Percentiles rank a stretch among this genome's conserved stretches.
These are phyloP conservation scores for Irpex sp. DNA, from an alignment of 1,284 basidiomycete genomes.

Conservation along the genomic window DNA sequence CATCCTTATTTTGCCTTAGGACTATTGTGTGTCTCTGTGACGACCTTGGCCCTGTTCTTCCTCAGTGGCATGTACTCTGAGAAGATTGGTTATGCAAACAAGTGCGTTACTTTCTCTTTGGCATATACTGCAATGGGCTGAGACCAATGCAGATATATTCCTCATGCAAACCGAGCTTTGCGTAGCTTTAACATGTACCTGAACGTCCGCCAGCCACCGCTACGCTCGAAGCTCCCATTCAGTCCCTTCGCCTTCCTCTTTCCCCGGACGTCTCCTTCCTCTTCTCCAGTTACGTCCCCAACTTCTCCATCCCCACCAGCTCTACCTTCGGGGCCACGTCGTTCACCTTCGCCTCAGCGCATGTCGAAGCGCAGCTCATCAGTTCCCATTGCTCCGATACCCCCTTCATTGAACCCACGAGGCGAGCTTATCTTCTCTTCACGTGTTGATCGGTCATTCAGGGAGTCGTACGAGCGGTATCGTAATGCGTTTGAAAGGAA, in stretches of 20 bases:
- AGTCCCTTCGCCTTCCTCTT: slow-evolving; percentile 68
- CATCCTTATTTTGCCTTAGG: slow-evolving; percentile 75
- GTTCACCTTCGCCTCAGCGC: slow-evolving; percentile 37
- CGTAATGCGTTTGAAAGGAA: slow-evolving; percentile 86
- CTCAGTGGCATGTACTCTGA: slow-evolving; percentile 96
- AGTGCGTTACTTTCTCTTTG: slow-evolving; percentile 47
- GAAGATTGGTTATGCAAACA: slow-evolving; percentile 95
- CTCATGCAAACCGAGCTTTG: slow-evolving; percentile 90
- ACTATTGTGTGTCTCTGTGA: slow-evolving; percentile 80
- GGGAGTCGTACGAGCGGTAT: slow-evolving; percentile 93
- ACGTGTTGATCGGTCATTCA: slow-evolving; percentile 78
- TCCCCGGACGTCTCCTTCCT: slow-evolving; percentile 41
- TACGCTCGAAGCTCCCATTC: slow-evolving; percentile 56
- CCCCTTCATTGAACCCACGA: slow-evolving; percentile 85
- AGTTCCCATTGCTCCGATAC: slow-evolving; percentile 75
- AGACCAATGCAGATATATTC: slow-evolving; percentile 74
- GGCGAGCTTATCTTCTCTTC: slow-evolving; percentile 97
- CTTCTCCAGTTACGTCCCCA: slow-evolving; percentile 16
- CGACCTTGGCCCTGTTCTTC: slow-evolving; percentile 93
- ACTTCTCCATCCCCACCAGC: slow-evolving; percentile 15
- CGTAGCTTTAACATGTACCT: slow-evolving; percentile 96
- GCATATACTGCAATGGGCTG: background rate
- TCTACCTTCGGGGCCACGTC: slow-evolving; percentile 28
- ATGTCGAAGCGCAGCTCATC: slow-evolving; percentile 31
- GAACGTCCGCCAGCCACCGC: slow-evolving; percentile 82